Percentiles rank a stretch among this genome's conserved stretches.
phyloP scores from a whole-genome alignment of 192 early-diverging fungal species.

The Ramicandelaber brevisporus region DNA sequence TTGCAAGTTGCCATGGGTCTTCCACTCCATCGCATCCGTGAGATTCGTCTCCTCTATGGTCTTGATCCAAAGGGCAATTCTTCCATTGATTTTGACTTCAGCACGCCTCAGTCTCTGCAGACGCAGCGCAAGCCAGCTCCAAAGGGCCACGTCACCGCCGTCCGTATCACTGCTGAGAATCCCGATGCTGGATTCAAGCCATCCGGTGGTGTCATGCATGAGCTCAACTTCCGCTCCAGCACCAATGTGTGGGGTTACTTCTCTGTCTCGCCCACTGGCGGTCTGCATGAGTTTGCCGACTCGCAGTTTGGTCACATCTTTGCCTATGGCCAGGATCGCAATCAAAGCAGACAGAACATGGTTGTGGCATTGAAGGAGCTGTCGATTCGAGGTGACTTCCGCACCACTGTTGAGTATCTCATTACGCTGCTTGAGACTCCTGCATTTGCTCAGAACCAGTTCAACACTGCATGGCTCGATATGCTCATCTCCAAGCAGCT shows the following conservation, averaged over 20 bases:
- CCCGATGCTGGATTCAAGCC: slow-evolving; percentile 99
- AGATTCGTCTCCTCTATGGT: slow-evolving; percentile 90
- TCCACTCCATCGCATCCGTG: slow-evolving; percentile 78
- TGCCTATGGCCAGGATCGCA: slow-evolving; percentile 82
- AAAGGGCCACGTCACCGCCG: slow-evolving; percentile 94
- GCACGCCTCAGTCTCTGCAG: slow-evolving; percentile 38
- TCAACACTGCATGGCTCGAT: slow-evolving; percentile 93
- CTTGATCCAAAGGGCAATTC: slow-evolving; percentile 60
- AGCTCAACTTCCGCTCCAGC: slow-evolving; percentile 87
- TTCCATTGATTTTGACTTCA: slow-evolving; percentile 86
- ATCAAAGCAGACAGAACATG: slow-evolving; percentile 84
- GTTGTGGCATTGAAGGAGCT: slow-evolving; percentile 94
- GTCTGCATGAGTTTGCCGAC: slow-evolving; percentile 97
- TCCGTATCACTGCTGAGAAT: slow-evolving; percentile 96
- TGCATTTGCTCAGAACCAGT: slow-evolving; percentile 66
- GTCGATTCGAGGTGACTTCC: slow-evolving; percentile 94
- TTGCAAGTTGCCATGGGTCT: slow-evolving; percentile 98
- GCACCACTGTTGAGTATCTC: slow-evolving; percentile 94
- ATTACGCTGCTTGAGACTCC: slow-evolving; percentile 76
- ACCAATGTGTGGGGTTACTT: slow-evolving; percentile 99
- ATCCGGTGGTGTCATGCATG: slow-evolving; percentile 81
- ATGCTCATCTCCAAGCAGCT: slow-evolving; percentile 67
- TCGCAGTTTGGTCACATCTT: slow-evolving; percentile 99
- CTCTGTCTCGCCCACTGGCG: slow-evolving; percentile 78
- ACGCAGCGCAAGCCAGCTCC: slow-evolving; percentile 79